Evolutionary conservation across 1,284 basidiomycete species (phyloP), one percentile per base, ranked within the genome.

Genomic region (Lentinula novae-zelandiae): DNA sequence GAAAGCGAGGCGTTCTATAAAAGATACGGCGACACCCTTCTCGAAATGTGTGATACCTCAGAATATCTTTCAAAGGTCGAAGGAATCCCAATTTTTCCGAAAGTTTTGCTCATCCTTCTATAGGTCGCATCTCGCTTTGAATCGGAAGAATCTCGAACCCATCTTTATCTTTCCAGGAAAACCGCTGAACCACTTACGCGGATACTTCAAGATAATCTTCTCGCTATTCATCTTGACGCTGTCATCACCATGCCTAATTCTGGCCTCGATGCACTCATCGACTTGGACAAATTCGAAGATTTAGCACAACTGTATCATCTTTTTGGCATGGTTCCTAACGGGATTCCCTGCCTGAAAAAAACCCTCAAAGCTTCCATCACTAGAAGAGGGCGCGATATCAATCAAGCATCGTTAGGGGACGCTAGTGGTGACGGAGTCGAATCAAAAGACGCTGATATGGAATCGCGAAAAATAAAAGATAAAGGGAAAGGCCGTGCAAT

Each of bases 261-360:
- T 2, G 97, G 97, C 2, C 76, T 99, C 49, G 88, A 95, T 64
- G 77, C 79, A 10, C 94, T 99, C 93, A 82, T 99, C 54, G 93
- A 98, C 70, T 75, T 83, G 17, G 86, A 93, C 70, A 90, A 89
- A 68, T 75, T 84, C 15, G 83, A 87, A 6, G 94, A 97, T 68
- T 80, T 99, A 20, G 81, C 82, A 15, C 85, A 95, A 9, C 73
- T 99, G 60, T 96, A 93, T 73, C 82, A 84, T 2, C 80, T 99
- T 7, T 96, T 90, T 72, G 75, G 73, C 2, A 82, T 82, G 67
- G 92, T 98, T 10, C 79, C 87, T 0, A 74, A 77, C 8, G 96
- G 95, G 2, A 77, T 90, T 54, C 74, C 81, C 0, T 82, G 76
- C 22, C 74, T 99, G 22, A 87, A 87, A 69, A 76, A 82, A 33